Evolutionary conservation across 352 stramenopile species (phyloP), one percentile per base, ranked within the genome.

Genomic region (Globisporangium nodosum): DNA sequence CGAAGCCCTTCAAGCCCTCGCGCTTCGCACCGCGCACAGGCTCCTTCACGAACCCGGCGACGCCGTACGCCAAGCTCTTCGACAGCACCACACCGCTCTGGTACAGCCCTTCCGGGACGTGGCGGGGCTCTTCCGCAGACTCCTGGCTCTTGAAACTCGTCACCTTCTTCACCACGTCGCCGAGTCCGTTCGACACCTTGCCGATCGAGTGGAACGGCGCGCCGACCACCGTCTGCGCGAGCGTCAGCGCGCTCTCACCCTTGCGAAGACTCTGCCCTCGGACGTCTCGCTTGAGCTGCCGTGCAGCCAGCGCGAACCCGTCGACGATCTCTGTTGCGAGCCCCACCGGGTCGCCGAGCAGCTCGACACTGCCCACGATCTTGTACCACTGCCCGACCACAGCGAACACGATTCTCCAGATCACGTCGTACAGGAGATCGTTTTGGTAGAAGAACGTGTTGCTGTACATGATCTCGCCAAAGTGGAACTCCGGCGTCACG

Each of bases 341-440:
- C 0, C 86, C 86, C 33, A 95, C 76, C 7, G 86, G 86, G 60
- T 95, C 86, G 16, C 86, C 86, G 13, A 95, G 64, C 60, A 95
- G 66, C 62, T 95, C 86, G 2, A 95, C 80, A 59, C 81, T 92
- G 39, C 86, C 86, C 21, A 95, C 86, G 30, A 95, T 90, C 61
- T 92, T 94, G 69, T 95, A 95, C 86, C 86, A 95, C 61, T 95
- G 86, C 0, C 82, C 71, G 27, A 95, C 62, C 9, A 93, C 81
- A 5, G 73, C 80, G 54, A 81, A 68, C 15, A 94, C 81, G 54
- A 92, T 85, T 56, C 85, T 77, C 49, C 75, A 71, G 7, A 93
- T 60, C 15, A 94, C 83, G 27, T 85, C 79, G 49, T 77, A 87
- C 2, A 94, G 65, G 46, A 95, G 65, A 45, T 94, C 86, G 68